phyloP scores from a whole-genome alignment of 75 land plant species.

The Gnetum montanum region DNA sequence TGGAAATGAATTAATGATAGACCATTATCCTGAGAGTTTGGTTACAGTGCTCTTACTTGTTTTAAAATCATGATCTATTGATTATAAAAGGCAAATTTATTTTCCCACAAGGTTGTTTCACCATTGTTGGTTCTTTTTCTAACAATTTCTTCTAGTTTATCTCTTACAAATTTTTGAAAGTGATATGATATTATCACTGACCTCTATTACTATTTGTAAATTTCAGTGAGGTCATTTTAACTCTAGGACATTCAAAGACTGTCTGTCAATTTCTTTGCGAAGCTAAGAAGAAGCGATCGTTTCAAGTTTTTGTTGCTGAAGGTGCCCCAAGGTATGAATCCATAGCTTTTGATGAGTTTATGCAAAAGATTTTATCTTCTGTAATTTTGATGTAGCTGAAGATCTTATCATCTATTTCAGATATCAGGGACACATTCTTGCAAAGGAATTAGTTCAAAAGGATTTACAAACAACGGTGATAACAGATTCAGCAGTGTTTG shows the following conservation, averaged over 20 bases:
- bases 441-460: conserved; percentile 74
- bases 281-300: conserved; percentile 92
- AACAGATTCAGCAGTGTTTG: conserved; percentile 99
- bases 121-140: no score
- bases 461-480: conserved; percentile 89
- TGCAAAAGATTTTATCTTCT: background rate
- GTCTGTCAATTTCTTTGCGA: conserved; percentile 87
- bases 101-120: no score
- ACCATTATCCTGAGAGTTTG: no score
- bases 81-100: no score
- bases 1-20: no score
- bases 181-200: no score
- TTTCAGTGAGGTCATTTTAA: conserved; percentile 91
- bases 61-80: no score
- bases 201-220: no score
- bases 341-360: background rate
- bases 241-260: conserved; percentile 84
- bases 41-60: no score
- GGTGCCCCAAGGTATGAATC: conserved; percentile 84
- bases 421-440: conserved; percentile 88
- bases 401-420: no score
- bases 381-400: background rate
- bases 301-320: conserved; percentile 95
- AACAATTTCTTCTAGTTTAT: no score
- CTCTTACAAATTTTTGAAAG: no score